Evolutionary conservation across 345 rosid species (phyloP).

Genomic region (Brassica incana): DNA sequence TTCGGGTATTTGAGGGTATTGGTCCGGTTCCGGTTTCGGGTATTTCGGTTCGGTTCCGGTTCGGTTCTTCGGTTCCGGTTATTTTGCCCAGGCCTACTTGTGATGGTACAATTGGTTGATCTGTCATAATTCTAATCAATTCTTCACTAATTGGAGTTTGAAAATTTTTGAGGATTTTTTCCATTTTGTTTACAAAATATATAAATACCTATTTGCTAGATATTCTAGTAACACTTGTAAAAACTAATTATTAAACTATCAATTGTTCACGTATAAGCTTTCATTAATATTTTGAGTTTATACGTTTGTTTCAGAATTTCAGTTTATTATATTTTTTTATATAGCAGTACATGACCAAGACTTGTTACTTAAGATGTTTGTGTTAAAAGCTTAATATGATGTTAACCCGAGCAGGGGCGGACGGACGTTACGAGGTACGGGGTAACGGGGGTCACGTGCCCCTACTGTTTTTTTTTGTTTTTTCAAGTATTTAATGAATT

Average conservation of each 20-base stretch:
- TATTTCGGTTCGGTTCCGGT: too few relatives aligned
- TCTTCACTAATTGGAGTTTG: slow-evolving; percentile 6
- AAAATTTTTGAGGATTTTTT: not conserved
- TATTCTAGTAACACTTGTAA: not conserved
- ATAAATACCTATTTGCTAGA: not conserved
- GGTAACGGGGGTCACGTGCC: too few relatives aligned
- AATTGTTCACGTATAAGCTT: not conserved
- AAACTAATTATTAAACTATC: not conserved
- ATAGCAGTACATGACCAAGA: not conserved
- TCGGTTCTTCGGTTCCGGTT: too few relatives aligned
- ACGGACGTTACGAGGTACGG: too few relatives aligned
- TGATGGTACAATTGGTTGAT: slow-evolving; percentile 19
- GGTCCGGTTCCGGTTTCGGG: too few relatives aligned
- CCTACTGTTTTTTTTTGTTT: too few relatives aligned
- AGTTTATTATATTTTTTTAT: not conserved
- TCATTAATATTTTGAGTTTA: not conserved
- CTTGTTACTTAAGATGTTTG: not conserved
- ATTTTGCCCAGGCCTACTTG: too few relatives aligned
- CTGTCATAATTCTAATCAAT: slow-evolving; percentile 26
- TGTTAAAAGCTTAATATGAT: too few relatives aligned
- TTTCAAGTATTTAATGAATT: too few relatives aligned
- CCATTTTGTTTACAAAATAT: not conserved
- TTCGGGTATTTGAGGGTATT: too few relatives aligned
- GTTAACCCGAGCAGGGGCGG: too few relatives aligned
- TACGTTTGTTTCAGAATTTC: not conserved